Conservation (phyloP, 495 filamentous ascomycete species). For the Aspergillus saccharolyticus region DNA sequence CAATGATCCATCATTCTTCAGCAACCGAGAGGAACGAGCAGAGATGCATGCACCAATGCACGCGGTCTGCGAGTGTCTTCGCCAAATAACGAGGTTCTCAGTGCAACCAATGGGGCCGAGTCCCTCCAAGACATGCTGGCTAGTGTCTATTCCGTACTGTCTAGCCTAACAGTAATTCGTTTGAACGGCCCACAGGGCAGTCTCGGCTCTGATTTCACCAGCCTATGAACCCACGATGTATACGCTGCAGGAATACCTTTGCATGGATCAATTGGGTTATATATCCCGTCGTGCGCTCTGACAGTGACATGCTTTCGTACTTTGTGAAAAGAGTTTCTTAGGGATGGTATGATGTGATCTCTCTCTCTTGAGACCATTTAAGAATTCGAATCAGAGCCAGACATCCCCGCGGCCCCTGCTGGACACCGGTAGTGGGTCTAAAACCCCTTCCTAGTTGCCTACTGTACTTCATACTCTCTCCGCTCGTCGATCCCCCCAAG, state of each 20-base stretch:
- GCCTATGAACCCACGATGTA: neutral
- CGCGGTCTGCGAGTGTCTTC: neutral
- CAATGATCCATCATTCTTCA: neutral
- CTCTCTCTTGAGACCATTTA: neutral
- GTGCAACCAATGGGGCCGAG: neutral
- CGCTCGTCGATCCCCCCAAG: neutral
- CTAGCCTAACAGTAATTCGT: neutral
- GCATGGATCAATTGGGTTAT: neutral
- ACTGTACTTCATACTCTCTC: neutral
- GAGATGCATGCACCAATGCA: neutral
- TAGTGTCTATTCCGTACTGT: neutral
- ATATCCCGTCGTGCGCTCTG: neutral
- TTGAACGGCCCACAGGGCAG: neutral
- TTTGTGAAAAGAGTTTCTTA: neutral
- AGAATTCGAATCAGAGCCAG: neutral
- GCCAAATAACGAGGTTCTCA: neutral
- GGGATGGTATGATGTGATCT: neutral
- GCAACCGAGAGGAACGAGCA: neutral
- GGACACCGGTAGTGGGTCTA: neutral
- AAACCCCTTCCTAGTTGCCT: no score
- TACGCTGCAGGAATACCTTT: neutral
- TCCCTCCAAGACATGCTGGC: neutral
- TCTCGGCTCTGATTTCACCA: neutral
- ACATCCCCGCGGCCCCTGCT: neutral
- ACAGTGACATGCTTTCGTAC: neutral